Evolutionary conservation across 2,329 filamentous ascomycete species (phyloP), one percentile per base, ranked within the genome.

Genomic region (Mycogone perniciosa): DNA sequence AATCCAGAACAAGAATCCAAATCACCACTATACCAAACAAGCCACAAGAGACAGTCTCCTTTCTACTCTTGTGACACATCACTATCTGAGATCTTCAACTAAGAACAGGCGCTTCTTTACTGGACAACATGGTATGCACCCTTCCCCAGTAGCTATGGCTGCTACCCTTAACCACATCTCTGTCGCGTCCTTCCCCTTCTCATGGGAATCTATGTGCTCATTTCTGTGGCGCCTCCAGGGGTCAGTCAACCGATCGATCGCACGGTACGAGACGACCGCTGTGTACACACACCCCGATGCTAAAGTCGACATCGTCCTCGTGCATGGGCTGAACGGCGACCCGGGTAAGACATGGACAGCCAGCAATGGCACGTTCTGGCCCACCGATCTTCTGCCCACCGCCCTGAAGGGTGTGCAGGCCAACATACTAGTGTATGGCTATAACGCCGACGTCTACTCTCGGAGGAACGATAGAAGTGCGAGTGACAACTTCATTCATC

Each of bases 351-450:
- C 84, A 42, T 89, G 85, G 78, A 77, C 72, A 3, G 68, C 76
- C 13, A 68, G 67, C 55, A 76, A 80, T 54, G 75, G 75, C 37
- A 72, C 80, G 31, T 88, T 85, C 67, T 89, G 86, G 86, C 86
- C 86, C 0, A 68, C 74, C 9, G 81, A 88, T 54, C 74, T 89
- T 10, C 73, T 89, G 1, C 85, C 86, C 0, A 63, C 68, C 1
- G 75, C 83, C 2, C 70, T 89, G 11, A 75, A 73, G 48, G 69
- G 73, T 7, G 72, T 73, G 8, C 76, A 76, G 27, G 83, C 82
- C 47, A 81, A 87, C 46, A 71, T 89, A 20, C 67, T 89, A 48
- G 83, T 85, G 1, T 89, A 88, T 61, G 86, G 86, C 27, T 89
- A 89, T 64, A 87, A 89, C 63, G 84, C 85, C 27, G 83, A 87